Percentiles rank a stretch among this genome's conserved stretches.
Conservation (phyloP, 768 basidiomycete species). For the Collybia sp. region DNA sequence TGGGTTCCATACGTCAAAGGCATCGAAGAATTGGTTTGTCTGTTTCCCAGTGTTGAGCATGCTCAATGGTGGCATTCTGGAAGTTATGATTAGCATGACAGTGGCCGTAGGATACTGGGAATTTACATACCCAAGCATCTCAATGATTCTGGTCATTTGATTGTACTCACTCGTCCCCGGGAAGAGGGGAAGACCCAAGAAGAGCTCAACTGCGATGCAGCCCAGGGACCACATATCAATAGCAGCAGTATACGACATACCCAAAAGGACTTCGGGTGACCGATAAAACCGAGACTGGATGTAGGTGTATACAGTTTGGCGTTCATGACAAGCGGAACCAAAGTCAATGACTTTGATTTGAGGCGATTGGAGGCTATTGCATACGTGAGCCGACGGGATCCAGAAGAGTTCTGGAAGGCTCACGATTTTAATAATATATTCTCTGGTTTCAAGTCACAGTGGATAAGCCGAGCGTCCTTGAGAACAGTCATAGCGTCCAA, state of each 20-base stretch:
- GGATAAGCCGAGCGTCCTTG: conserved; percentile 94
- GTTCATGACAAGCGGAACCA: conserved; percentile 97
- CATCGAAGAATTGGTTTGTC: conserved; percentile 88
- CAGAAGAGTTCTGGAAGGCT: conserved; percentile 8
- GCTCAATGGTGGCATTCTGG: conserved; percentile 82
- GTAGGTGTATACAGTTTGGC: conserved; percentile 99
- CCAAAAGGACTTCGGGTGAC: conserved; percentile 93
- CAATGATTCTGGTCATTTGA: conserved; percentile 93
- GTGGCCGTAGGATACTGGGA: background rate
- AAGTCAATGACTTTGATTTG: conserved; percentile 99
- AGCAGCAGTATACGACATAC: conserved; percentile 88
- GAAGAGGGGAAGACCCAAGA: conserved; percentile 93
- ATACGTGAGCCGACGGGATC: conserved; percentile 2
- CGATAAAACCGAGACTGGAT: conserved; percentile 99
- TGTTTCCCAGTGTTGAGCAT: conserved; percentile 98
- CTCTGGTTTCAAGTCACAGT: conserved; percentile 98
- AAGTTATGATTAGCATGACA: conserved; percentile 6
- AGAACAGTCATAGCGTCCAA: conserved; percentile 89
- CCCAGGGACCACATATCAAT: conserved; percentile 99
- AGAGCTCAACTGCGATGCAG: conserved; percentile 97
- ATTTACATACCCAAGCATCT: conserved; percentile 89
- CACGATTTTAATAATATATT: conserved; percentile 97
- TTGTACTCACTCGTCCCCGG: conserved; percentile 99
- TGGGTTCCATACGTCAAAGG: conserved; percentile 50
- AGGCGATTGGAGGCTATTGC: conserved; percentile 81